A percentile compares a stretch with the other conserved stretches of the same genome.
Conservation (phyloP, 169 alveolate genomes). For the Miamiensis avidus region DNA sequence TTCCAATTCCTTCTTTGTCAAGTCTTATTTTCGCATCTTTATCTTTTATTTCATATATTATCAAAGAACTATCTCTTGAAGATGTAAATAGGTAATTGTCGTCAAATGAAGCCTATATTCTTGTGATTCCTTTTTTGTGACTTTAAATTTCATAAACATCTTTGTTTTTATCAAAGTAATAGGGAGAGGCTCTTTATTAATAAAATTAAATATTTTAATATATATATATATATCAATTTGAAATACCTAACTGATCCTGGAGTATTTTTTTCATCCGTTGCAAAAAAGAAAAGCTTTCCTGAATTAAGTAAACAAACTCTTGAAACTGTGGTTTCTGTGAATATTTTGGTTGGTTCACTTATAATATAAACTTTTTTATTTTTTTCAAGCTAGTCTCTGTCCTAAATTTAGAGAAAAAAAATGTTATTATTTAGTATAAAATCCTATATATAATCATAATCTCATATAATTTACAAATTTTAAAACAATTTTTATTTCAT, state of each 20-base stretch:
- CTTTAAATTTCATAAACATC: conserved; percentile 77
- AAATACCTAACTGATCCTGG: conserved; percentile 84
- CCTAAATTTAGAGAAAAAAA: neutral
- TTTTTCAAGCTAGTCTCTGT: conserved; percentile 20
- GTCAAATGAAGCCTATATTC: conserved; percentile 82
- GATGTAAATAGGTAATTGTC: conserved; percentile 84
- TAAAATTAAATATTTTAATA: too few relatives aligned
- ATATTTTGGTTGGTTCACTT: conserved; percentile 23
- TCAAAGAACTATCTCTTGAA: conserved; percentile 89
- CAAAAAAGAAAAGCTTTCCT: conserved; percentile 70
- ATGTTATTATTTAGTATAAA: neutral
- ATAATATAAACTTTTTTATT: conserved; percentile 6
- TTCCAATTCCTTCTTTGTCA: conserved; percentile 67
- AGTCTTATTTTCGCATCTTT: conserved; percentile 59
- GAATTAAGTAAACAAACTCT: conserved; percentile 61
- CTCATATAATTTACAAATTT: neutral
- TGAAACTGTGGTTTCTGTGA: conserved; percentile 53
- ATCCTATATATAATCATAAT: neutral
- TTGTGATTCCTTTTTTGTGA: conserved; percentile 80
- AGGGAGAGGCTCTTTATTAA: neutral
- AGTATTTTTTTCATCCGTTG: conserved; percentile 66
- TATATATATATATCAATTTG: conserved; percentile 52
- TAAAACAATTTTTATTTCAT: neutral
- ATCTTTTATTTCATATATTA: conserved; percentile 85
- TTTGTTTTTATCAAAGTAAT: neutral